Conservation (phyloP, 2,329 filamentous ascomycete genomes). For the Nemania sp. region DNA sequence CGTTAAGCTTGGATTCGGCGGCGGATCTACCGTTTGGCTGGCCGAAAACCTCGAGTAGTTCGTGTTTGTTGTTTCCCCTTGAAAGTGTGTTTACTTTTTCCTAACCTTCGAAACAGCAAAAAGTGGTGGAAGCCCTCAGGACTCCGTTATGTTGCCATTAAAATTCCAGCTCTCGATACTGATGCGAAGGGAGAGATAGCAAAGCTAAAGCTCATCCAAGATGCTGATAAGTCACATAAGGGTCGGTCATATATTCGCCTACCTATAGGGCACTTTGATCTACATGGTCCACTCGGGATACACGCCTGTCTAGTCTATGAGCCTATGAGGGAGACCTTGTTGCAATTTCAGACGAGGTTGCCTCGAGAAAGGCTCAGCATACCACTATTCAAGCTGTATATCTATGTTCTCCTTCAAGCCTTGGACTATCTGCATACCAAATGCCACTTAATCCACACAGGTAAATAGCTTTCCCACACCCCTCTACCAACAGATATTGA, state of each 20-base stretch:
- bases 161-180: neutral
- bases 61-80: neutral
- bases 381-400: neutral
- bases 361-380: neutral
- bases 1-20: neutral
- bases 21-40: neutral
- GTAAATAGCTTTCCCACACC: neutral
- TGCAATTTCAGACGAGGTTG: neutral
- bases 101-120: too few species aligned
- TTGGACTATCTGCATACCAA: neutral
- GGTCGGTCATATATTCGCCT: too few species aligned
- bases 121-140: too few species aligned
- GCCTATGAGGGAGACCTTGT: neutral
- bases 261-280: too few species aligned
- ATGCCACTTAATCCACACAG: slow-evolving; percentile 1
- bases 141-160: neutral
- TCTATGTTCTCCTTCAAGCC: neutral
- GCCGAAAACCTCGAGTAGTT: neutral
- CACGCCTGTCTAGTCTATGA: neutral
- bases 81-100: too few species aligned
- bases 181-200: neutral
- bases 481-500: too few species aligned
- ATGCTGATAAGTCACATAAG: neutral
- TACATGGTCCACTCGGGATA: neutral
- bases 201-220: neutral